A percentile compares a stretch with the other conserved stretches of the same genome.
These are phyloP conservation scores for Lentinula sp. DNA, from an alignment of 768 basidiomycete species.

Conservation along the genomic window DNA sequence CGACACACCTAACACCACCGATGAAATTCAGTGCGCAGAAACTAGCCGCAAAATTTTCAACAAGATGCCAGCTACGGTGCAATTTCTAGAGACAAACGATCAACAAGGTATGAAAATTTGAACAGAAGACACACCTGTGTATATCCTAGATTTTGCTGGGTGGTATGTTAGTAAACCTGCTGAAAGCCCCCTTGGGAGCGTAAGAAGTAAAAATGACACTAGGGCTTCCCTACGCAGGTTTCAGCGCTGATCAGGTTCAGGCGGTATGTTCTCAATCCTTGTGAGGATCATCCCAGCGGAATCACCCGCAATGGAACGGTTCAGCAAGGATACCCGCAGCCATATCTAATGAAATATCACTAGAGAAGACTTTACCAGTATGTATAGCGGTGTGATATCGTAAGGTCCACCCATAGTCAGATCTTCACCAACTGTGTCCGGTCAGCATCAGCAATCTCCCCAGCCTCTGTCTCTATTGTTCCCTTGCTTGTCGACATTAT, in stretches of 20 bases:
- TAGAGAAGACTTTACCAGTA: conserved; percentile 70
- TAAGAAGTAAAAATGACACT: conserved; percentile 50
- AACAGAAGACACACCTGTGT: conserved; percentile 50
- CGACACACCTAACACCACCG: conserved; percentile 67
- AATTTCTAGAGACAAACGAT: conserved; percentile 49
- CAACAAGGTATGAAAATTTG: conserved; percentile 7
- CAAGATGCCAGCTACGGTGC: conserved; percentile 76
- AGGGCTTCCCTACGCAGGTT: conserved; percentile 97
- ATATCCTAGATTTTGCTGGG: conserved; percentile 72
- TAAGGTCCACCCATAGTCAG: conserved; percentile 21
- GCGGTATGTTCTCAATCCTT: conserved; percentile 96
- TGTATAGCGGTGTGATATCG: conserved; percentile 29
- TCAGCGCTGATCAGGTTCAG: conserved; percentile 96
- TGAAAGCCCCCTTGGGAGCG: conserved; percentile 32
- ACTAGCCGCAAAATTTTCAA: conserved; percentile 85
- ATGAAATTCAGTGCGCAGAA: conserved; percentile 91
- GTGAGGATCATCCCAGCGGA: conserved; percentile 20
- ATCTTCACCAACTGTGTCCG: conserved; percentile 53
- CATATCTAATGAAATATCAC: conserved; percentile 61
- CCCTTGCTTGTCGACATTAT: neutral
- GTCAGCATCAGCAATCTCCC: conserved; percentile 31
- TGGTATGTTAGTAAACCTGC: conserved; percentile 40
- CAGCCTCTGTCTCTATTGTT: conserved; percentile 10
- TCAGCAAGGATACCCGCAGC: conserved; percentile 86
- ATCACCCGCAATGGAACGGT: conserved; percentile 3